Percentiles rank a stretch among this genome's conserved stretches.
phyloP scores from a whole-genome alignment of 768 basidiomycete genomes.

The Thelephora aurantiotincta region DNA sequence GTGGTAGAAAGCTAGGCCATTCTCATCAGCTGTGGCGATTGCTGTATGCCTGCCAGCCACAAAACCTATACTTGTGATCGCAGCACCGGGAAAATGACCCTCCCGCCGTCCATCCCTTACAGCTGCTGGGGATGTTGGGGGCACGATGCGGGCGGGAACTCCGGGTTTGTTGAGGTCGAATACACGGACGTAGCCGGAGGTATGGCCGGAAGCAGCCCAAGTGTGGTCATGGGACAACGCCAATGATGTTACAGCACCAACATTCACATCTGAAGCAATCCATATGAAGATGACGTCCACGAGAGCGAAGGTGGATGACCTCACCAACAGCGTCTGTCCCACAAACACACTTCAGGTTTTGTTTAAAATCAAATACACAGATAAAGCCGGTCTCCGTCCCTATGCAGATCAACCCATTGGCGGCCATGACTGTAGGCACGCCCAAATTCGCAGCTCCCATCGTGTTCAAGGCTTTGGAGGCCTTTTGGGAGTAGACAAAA shows the following conservation, averaged over 20 bases:
- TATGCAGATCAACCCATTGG: slow-evolving; percentile 80
- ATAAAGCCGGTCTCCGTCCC: slow-evolving; percentile 73
- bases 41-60: slow-evolving; percentile 89
- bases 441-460: slow-evolving; percentile 40
- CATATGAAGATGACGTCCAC: not conserved
- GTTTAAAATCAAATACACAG: slow-evolving; percentile 83
- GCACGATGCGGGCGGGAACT: slow-evolving; percentile 50
- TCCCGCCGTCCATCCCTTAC: slow-evolving; percentile 70
- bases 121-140: slow-evolving; percentile 53
- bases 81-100: slow-evolving; percentile 70
- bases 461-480: slow-evolving; percentile 33
- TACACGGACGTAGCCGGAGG: slow-evolving; percentile 71
- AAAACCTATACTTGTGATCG: slow-evolving; percentile 74
- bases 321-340: slow-evolving; percentile 56
- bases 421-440: slow-evolving; percentile 66
- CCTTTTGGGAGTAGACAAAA: slow-evolving; percentile 46
- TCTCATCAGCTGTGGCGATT: slow-evolving; percentile 79
- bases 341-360: slow-evolving; percentile 68
- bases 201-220: slow-evolving; percentile 80
- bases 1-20: slow-evolving; percentile 90
- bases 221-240: slow-evolving; percentile 91
- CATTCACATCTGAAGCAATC: slow-evolving; percentile 29
- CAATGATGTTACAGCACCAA: slow-evolving; percentile 78
- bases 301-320: not conserved
- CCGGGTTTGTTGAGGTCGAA: slow-evolving; percentile 68